phyloP scores from a whole-genome alignment of 176 grass and related monocot genomes.

The Phoenix roebelenii region DNA sequence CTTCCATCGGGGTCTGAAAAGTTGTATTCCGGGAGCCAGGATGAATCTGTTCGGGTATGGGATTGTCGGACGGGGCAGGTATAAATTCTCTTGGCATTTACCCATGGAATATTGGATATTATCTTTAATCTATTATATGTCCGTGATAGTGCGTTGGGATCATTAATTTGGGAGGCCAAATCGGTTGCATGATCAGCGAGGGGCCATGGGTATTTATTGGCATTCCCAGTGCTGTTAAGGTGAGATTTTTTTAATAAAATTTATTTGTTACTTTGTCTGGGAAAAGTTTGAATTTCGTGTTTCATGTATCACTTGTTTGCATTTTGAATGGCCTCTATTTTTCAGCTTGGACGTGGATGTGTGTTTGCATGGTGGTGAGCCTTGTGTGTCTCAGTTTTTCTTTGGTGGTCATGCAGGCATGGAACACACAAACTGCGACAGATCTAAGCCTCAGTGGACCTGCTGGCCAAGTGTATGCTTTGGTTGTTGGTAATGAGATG shows the following conservation, averaged over 20 bases:
- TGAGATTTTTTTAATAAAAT: conserved; percentile 22
- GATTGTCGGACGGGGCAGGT: conserved; percentile 96
- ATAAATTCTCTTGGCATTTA: conserved; percentile 30
- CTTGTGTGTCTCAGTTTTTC: no score
- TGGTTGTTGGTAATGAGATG: conserved; percentile 60
- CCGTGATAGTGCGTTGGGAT: conserved; percentile 45
- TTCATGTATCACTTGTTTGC: background rate
- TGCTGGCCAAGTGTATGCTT: conserved; percentile 82
- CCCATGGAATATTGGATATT: background rate
- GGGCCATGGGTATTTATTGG: conserved; percentile 87
- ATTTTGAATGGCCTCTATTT: no score
- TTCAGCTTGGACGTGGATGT: no score
- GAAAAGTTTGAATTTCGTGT: background rate
- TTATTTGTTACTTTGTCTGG: conserved; percentile 11
- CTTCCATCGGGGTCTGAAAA: conserved; percentile 80
- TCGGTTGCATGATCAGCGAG: conserved; percentile 96
- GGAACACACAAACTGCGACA: conserved; percentile 66
- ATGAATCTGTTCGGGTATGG: conserved; percentile 72
- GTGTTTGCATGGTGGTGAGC: no score
- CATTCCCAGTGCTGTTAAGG: conserved; percentile 71
- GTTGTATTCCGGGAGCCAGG: conserved; percentile 82
- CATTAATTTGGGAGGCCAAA: conserved; percentile 52
- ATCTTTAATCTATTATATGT: conserved; percentile 16
- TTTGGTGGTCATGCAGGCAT: conserved; percentile 37
- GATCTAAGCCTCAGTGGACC: conserved; percentile 80